Base-by-base conservation (phyloP, 257 asterid species). In the Euphrasia confusa region DNA sequence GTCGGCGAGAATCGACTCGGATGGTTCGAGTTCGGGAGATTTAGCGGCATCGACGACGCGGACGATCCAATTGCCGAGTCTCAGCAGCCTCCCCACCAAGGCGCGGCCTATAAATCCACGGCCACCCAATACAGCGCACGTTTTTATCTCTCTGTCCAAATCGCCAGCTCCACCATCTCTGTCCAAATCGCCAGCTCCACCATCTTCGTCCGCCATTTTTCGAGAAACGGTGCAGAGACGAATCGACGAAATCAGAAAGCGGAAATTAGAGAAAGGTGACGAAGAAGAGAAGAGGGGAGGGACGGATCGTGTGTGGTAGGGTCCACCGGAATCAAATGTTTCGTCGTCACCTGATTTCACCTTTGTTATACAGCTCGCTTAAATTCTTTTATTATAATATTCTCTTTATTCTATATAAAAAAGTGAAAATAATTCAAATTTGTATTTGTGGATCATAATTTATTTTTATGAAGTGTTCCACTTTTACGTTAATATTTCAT, bases 81-180 rank as follows among this genome's bases (percentile, higher is more conserved):
- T 74, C 81, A 90, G 75, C 65, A 90, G 86, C 85, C 83, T 79
- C 56, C 71, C 80, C 56, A 90, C 97, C 77, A 90, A 76, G 13
- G 82, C 75, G 72, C 92, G 86, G 61, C 97, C 97, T 11, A 87
- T 64, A 71, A 84, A 76, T 49, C 97, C 88, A 67, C 95, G 77
- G 60, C 96, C 97, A 15, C 97, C 96, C 70, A 90, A 75, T 3
- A 90, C 97, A 32, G 81, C 82, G 70, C 96, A 90, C 3, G 83
- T 79, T 68, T 78, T 78, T 60, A 72, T 54, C 63, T 68, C 68
- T 15, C 30, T 65, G n/a, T 64, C 75, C 27, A 8, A 58, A 61
- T 67, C 66, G 33, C 69, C 75, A 49, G 17, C 68, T 66, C 0
- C 1, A 21, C 24, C 24, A 21, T 68, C 68, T 15, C 35, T 65